Base-by-base conservation (phyloP, 2,329 filamentous ascomycete genomes). In the Metarhizium anisopliae region DNA sequence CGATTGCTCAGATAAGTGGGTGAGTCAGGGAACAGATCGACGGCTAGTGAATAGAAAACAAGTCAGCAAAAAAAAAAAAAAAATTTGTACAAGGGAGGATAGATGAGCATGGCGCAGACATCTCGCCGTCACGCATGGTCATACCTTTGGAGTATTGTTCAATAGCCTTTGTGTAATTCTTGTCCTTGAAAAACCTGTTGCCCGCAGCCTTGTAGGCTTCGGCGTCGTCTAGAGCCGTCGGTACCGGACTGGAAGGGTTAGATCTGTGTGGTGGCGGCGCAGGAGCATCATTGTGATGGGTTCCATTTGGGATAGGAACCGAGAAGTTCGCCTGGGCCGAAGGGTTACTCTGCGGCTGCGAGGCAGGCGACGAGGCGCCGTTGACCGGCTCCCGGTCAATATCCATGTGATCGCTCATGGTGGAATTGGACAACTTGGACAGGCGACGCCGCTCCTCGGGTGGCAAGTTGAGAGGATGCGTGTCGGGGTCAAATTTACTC, bases 171-270 rank as follows among this genome's bases (percentile, higher is more conserved):
- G 79, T 75, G 71, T 93, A 99, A 67, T 96, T 89, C 69, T 87
- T 90, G 60, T 92, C 89, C 77, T 96, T 97, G 82, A 96, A 99
- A 68, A 90, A 93, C 67, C 94, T 94, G 76, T 99, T 99, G 57
- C 94, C 94, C 2, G 89, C 84, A 64, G 89, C 83, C 78, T 99
- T 99, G 81, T 87, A 96, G 13, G 84, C 80, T 74, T 99, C 94
- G 30, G 93, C 90, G 68, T 96, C 90, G 54, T 93, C 88, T 47
- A 74, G 71, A 29, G 77, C 70, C 40, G 73, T 77, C 49, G 77
- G 74, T 52, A 75, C 74, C 47, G 82, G 83, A 68, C 80, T 85
- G 55, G 78, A 79, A 49, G 81, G 80, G 66, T 80, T 82, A 32
- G 81, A 84, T 64, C 82, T 79, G 73, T 92, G 88, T 57, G 87